Percentiles rank a stretch among this genome's conserved stretches.
Conservation (phyloP, 164 flowering plant genomes). For the Vitis cinerea region DNA sequence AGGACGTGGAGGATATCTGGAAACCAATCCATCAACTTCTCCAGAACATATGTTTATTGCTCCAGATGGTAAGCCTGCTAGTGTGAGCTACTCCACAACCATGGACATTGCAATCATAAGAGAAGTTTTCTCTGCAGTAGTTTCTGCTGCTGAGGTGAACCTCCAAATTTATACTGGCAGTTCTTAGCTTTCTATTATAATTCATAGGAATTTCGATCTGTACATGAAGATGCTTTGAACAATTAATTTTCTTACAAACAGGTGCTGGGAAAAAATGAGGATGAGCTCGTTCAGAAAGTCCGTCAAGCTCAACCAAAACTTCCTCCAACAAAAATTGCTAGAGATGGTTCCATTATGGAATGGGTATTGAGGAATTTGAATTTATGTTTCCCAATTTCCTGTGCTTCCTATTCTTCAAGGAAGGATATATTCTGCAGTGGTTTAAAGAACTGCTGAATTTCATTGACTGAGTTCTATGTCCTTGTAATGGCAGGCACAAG, state of each 20-base stretch:
- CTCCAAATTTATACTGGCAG: conserved; percentile 2
- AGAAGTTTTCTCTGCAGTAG: conserved; percentile 65
- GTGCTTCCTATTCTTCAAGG: neutral
- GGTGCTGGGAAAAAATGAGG: conserved; percentile 68
- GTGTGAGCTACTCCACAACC: conserved; percentile 92
- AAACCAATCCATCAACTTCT: conserved; percentile 96
- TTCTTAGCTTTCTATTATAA: neutral
- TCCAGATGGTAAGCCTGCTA: conserved; percentile 82
- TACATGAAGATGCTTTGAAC: neutral
- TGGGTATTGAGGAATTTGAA: conserved; percentile 53
- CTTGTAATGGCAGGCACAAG: conserved; percentile 60
- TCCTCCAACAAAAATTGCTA: conserved; percentile 63
- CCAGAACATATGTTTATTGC: conserved; percentile 89
- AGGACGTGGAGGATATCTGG: conserved; percentile 64
- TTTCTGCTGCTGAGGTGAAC: conserved; percentile 82
- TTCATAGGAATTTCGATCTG: neutral
- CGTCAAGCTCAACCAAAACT: conserved; percentile 58
- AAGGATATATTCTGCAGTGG: too few species aligned
- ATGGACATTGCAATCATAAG: conserved; percentile 91
- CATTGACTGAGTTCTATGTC: neutral
- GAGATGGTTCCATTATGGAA: conserved; percentile 93
- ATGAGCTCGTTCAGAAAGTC: conserved; percentile 51
- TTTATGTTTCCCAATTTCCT: neutral
- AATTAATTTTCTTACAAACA: conserved; percentile 20
- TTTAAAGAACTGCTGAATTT: neutral